These are phyloP conservation scores for Karstenula rhodostoma DNA, from an alignment of 2,329 filamentous ascomycete genomes.

Conservation along the genomic window DNA sequence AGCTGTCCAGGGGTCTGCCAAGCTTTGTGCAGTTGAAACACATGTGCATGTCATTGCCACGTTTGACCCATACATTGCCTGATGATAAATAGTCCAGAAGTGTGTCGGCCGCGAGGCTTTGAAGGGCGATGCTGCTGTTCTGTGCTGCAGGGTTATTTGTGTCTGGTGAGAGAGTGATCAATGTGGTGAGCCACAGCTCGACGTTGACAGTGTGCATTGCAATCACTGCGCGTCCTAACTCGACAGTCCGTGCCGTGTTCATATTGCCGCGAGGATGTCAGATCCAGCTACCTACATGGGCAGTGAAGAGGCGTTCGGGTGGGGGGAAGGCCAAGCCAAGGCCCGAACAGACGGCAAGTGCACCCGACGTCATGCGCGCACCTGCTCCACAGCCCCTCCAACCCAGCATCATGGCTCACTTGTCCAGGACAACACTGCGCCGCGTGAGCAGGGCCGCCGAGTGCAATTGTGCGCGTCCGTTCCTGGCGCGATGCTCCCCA, in stretches of 20 bases:
- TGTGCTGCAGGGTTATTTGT: conserved; percentile 32
- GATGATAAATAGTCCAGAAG: conserved; percentile 34
- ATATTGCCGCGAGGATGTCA: conserved; percentile 9
- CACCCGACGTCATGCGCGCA: conserved; percentile 30
- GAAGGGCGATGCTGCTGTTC: conserved; percentile 32
- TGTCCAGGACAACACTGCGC: conserved; percentile 29
- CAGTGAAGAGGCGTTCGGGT: conserved; percentile 2
- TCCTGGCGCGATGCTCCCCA: neutral
- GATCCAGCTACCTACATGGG: conserved; percentile 10
- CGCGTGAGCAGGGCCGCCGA: conserved; percentile 20
- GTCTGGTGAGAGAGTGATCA: conserved; percentile 45
- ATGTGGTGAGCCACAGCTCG: conserved; percentile 48
- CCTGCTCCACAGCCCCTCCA: conserved; percentile 16
- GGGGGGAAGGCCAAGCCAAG: conserved; percentile 38
- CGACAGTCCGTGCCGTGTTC: conserved; percentile 37
- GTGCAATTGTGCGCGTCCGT: conserved; percentile 15
- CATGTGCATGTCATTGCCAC: conserved; percentile 44
- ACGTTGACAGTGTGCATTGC: conserved; percentile 30
- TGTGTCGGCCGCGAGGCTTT: conserved; percentile 25
- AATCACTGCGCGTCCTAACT: conserved; percentile 47
- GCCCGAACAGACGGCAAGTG: conserved; percentile 24
- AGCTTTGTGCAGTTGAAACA: conserved; percentile 34
- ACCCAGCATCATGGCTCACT: conserved; percentile 29
- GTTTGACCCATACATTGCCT: conserved; percentile 42
- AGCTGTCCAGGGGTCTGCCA: conserved; percentile 31